Percentiles rank a stretch among this genome's conserved stretches.
phyloP scores from a whole-genome alignment of 768 basidiomycete genomes.

The Plicaturopsis crispa region DNA sequence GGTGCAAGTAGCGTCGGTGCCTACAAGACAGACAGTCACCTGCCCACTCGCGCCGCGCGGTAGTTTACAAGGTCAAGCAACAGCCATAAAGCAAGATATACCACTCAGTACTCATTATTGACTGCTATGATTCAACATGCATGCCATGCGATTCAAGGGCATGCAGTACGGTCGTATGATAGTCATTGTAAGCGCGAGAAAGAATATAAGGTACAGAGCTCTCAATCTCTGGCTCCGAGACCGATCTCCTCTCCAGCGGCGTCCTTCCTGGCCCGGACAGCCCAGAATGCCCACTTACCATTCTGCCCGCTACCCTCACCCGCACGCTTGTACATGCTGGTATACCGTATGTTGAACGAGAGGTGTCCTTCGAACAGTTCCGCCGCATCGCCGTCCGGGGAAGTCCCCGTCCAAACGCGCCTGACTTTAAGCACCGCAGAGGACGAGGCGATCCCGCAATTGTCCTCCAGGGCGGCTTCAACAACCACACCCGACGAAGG shows the following conservation, averaged over 20 bases:
- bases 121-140: no score
- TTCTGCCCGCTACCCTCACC: constrained; percentile 26
- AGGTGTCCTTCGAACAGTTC: constrained; percentile 34
- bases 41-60: no score
- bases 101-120: no score
- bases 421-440: constrained; percentile 27
- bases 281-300: constrained; percentile 27
- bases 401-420: constrained; percentile 20
- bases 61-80: no score
- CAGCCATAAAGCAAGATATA: no score
- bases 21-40: no score
- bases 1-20: no score
- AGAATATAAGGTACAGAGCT: no score
- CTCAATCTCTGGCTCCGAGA: no score
- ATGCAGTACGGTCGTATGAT: no score
- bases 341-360: constrained; percentile 26
- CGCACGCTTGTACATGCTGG: constrained; percentile 23
- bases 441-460: constrained; percentile 25
- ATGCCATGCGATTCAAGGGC: no score
- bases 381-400: constrained; percentile 8
- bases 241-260: constrained; percentile 25
- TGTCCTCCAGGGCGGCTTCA: constrained; percentile 12
- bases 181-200: no score
- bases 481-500: constrained; percentile 21
- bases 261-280: constrained; percentile 25